Base-by-base conservation (phyloP, 2,329 filamentous ascomycete species). In the Clarireedia homoeocarpa region DNA sequence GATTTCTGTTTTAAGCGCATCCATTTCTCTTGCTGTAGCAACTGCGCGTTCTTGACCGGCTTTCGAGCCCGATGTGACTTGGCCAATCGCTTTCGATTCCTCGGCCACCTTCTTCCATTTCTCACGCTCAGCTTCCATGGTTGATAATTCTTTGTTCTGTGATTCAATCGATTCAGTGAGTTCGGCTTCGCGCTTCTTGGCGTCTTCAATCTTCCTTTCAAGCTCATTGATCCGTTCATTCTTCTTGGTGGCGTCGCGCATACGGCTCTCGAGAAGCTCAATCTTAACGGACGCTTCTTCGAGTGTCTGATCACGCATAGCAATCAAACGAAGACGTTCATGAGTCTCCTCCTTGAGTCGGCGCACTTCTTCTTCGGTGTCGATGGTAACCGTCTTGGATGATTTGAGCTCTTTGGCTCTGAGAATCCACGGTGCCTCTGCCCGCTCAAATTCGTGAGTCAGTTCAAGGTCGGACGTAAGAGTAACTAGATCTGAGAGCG, bases 261-360 rank as follows among this genome's bases (percentile, higher is more conserved):
- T 91, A 56, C 89, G 81, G 6, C 89, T 88, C 70, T 95, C 89
- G 39, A 97, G 83, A 42, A 94, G 89, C 71, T 96, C 92, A 63
- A 96, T 95, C 71, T 94, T 91, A 63, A 96, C 86, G n/a, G 86
- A 82, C 24, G 89, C 81, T 57, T 95, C 92, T 70, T 95, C 91
- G 52, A 95, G 82, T 38, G 86, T 85, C 69, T 91, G 88, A 62
- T 96, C 89, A 60, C 86, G 84, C 61, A 85, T 80, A 1, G 86
- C 83, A 56, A 90, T 79, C 3, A 81, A 78, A 54, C 86, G 84
- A 3, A 88, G 86, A 20, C 87, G 84, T 66, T 92, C 89, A 62
- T 85, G 83, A 62, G 94, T 81, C 62, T 92, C 86, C 53, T 91
- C 88, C 65, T 86, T 89, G 56, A 96, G 76, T 20, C 85, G 83